phyloP scores from a whole-genome alignment of 352 stramenopile genomes.

The Phytophthora kernoviae region DNA sequence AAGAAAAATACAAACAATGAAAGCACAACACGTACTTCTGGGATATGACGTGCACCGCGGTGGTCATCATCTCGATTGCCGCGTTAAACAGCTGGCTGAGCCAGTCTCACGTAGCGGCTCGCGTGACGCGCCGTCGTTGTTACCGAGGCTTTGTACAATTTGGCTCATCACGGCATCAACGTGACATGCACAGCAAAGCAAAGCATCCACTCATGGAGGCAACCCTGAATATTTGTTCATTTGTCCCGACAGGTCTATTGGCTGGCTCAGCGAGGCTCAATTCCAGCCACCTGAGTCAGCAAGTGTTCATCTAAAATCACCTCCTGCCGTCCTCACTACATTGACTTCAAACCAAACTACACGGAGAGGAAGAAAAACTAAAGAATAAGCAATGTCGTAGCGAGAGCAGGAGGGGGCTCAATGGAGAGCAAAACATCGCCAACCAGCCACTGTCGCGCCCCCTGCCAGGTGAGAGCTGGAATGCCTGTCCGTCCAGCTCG shows the following conservation, averaged over 20 bases:
- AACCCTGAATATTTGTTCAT: constrained; percentile 19
- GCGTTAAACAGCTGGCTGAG: constrained; percentile 25
- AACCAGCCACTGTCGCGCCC: constrained; percentile 5
- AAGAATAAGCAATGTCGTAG: constrained; percentile 29
- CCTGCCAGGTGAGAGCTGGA: constrained; percentile 10
- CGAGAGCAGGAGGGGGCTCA: constrained; percentile 1
- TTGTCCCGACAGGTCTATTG: constrained; percentile 12
- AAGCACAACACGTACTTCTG: neutral
- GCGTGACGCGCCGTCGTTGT: constrained; percentile 34
- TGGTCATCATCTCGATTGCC: too few species aligned
- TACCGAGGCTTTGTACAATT: constrained; percentile 15
- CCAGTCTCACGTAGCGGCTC: neutral
- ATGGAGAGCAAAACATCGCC: too few species aligned
- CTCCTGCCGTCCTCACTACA: constrained; percentile 39
- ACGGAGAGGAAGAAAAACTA: constrained; percentile 35
- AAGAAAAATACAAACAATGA: constrained; percentile 31
- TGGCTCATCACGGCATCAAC: neutral
- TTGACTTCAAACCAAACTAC: constrained; percentile 55
- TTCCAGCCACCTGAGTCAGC: constrained; percentile 14
- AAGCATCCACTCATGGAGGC: neutral
- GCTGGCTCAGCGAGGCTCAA: constrained; percentile 5
- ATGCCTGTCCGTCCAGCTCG: constrained; percentile 24
- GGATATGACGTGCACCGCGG: too few species aligned
- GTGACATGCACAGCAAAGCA: neutral
- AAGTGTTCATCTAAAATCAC: constrained; percentile 30